These are phyloP conservation scores for Aureobasidium sp. DNA, from an alignment of 2,329 filamentous ascomycete genomes.

Conservation along the genomic window DNA sequence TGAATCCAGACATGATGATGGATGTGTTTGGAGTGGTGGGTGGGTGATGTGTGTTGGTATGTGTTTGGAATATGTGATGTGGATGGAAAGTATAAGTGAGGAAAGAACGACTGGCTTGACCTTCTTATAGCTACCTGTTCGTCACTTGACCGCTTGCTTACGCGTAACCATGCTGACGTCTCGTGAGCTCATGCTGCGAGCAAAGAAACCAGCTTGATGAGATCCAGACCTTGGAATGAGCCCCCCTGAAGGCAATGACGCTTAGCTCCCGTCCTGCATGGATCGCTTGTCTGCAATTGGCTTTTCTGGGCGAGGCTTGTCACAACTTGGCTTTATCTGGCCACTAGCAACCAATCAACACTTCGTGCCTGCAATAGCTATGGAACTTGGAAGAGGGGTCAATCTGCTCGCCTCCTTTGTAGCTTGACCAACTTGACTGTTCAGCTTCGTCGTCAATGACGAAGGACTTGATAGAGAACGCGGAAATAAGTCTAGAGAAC, in stretches of 20 bases:
- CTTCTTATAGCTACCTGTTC: not conserved
- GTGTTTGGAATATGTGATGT: not conserved
- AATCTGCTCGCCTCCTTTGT: not conserved
- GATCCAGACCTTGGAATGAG: not conserved
- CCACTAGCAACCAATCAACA: not conserved
- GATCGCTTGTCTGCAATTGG: not conserved
- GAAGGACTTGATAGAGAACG: not conserved
- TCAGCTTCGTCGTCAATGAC: not conserved
- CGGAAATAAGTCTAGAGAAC: not conserved
- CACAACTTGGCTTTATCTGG: not conserved
- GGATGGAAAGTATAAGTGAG: not conserved
- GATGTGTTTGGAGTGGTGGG: not conserved
- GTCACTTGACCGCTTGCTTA: not conserved
- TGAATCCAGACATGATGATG: slow-evolving; percentile 7
- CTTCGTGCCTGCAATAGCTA: not conserved
- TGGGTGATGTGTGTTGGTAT: not conserved
- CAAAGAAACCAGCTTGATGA: not conserved
- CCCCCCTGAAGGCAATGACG: not conserved
- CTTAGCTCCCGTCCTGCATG: too few species aligned
- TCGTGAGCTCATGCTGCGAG: not conserved
- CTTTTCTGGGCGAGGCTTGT: not conserved
- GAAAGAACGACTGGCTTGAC: not conserved
- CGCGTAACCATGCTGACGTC: not conserved
- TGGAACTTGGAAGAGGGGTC: not conserved
- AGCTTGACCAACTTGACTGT: not conserved